Evolutionary conservation across 2,329 filamentous ascomycete genomes (phyloP), one percentile per base, ranked within the genome.

Genomic region (Dissoconium aciculare): DNA sequence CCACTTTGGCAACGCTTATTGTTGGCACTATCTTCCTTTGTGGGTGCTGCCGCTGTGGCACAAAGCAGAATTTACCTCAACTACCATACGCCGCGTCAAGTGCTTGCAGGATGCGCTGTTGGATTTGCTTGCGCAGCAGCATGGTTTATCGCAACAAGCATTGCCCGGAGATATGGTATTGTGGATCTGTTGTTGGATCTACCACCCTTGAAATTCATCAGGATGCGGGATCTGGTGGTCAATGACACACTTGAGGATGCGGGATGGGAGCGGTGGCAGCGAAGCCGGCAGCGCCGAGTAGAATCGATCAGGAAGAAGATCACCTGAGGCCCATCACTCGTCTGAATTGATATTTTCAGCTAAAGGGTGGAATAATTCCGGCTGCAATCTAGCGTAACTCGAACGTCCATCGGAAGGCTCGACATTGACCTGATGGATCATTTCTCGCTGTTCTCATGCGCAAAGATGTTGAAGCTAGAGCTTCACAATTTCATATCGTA

Each of bases 261-360:
- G 25, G 89, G 89, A 2, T 98, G 87, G 87, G 81, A 85, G 57
- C 77, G 80, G 52, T 95, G 85, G 83, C 76, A 87, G 41, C 29
- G 26, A 43, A 26, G 45, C 17, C 19, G 19, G 19, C 19, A 8
- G 8, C 19, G 19, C 8, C 19, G 19, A n/a, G 19, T n/a, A n/a
- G n/a, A n/a, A n/a, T n/a, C n/a, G n/a, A n/a, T n/a, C n/a, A n/a
- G n/a, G n/a, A n/a, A n/a, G n/a, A n/a, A n/a, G n/a, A n/a, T n/a
- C n/a, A n/a, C n/a, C n/a, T n/a, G n/a, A n/a, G n/a, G n/a, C n/a
- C n/a, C n/a, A n/a, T n/a, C n/a, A n/a, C n/a, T n/a, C n/a, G n/a
- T n/a, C n/a, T n/a, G n/a, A n/a, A n/a, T n/a, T n/a, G n/a, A n/a
- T n/a, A n/a, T n/a, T n/a, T n/a, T n/a, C n/a, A n/a, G n/a, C n/a